These are phyloP conservation scores for Leptographium radiaticola DNA, from an alignment of 2,329 filamentous ascomycete genomes.

Conservation along the genomic window DNA sequence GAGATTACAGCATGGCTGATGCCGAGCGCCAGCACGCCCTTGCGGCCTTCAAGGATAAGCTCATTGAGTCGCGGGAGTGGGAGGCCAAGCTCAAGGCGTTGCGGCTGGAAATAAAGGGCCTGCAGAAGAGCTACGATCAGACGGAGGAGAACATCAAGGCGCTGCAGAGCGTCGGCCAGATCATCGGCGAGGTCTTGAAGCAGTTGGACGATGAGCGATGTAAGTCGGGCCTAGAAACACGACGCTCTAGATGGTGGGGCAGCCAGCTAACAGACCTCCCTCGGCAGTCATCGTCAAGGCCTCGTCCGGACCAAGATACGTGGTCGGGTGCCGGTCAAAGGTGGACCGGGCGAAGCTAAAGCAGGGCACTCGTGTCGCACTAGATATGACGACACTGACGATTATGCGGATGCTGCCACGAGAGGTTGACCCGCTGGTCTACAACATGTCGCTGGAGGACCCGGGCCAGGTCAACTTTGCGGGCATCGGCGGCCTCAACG, in stretches of 20 bases:
- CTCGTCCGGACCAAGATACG: conserved; percentile 91
- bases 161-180: conserved; percentile 95
- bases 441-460: conserved; percentile 99
- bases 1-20: conserved; percentile 22
- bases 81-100: conserved; percentile 93
- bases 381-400: conserved; percentile 98
- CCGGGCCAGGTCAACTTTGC: conserved; percentile 96
- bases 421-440: conserved; percentile 95
- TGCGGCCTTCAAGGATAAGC: conserved; percentile 64
- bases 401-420: conserved; percentile 99
- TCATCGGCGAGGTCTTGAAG: conserved; percentile 97
- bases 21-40: conserved; percentile 57
- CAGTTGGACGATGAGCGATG: conserved; percentile 98
- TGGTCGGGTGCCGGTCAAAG: conserved; percentile 95
- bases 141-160: conserved; percentile 99
- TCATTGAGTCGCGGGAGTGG: conserved; percentile 95
- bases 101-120: conserved; percentile 86
- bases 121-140: conserved; percentile 89
- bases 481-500: conserved; percentile 93
- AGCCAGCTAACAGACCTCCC: conserved; percentile 11
- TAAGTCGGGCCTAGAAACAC: conserved; percentile 32
- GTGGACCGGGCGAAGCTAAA: conserved; percentile 96
- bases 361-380: conserved; percentile 91
- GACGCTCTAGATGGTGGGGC: background rate
- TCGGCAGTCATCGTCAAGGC: conserved; percentile 88